Percentiles rank a stretch among this genome's conserved stretches.
phyloP scores from a whole-genome alignment of 306 rosid species.

The Mimosa bimucronata region DNA sequence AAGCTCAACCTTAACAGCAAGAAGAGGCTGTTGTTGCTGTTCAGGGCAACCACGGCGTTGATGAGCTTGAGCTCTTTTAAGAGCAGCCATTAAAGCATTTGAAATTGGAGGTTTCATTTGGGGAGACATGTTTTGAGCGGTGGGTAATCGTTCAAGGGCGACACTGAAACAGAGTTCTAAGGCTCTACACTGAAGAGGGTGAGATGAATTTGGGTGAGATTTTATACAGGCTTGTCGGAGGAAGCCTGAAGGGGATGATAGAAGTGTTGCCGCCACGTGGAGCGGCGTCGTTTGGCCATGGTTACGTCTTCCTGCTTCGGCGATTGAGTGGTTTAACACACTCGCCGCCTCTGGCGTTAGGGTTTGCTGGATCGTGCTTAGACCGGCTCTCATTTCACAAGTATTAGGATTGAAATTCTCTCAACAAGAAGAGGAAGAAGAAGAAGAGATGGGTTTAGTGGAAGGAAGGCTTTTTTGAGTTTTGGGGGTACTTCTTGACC shows the following conservation, averaged over 20 bases:
- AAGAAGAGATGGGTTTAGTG: no score
- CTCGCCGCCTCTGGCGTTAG: constrained; percentile 97
- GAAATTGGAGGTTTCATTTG: constrained; percentile 87
- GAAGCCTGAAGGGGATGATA: constrained; percentile 75
- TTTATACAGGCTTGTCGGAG: constrained; percentile 96
- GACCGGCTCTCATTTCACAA: constrained; percentile 89
- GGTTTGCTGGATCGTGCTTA: constrained; percentile 96
- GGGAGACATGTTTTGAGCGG: constrained; percentile 69
- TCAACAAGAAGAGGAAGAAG: no score
- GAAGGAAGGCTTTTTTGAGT: no score
- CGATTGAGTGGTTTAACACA: constrained; percentile 86
- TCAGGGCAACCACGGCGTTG: constrained; percentile 98
- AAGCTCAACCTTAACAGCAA: constrained; percentile 92
- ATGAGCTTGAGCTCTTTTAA: constrained; percentile 95
- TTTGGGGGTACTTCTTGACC: constrained; percentile 34
- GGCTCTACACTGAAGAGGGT: constrained; percentile 97
- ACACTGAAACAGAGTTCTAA: constrained; percentile 96
- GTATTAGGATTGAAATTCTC: no score
- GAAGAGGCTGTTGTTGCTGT: constrained; percentile 93
- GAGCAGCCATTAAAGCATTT: constrained; percentile 93
- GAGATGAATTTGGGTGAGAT: constrained; percentile 94
- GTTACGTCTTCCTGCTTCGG: constrained; percentile 87
- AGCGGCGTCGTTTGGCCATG: constrained; percentile 98
- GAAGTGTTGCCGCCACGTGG: constrained; percentile 86
- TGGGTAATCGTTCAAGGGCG: constrained; percentile 86